Base-by-base conservation (phyloP, 805 yeast genomes). In the Candida coleopterorum region DNA sequence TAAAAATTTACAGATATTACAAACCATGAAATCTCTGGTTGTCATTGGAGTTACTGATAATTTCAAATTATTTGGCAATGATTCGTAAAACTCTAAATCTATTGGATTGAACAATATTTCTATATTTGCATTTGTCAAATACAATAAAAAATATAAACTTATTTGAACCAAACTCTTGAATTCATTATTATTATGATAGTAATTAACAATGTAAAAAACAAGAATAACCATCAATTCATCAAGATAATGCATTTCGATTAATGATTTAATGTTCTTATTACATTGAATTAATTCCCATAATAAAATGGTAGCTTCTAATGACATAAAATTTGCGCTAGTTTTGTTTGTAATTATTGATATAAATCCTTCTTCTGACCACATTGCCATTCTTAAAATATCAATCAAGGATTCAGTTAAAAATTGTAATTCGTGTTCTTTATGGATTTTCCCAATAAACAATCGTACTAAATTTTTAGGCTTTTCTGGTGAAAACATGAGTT, bases 271-370 rank as follows among this genome's bases (percentile, higher is more conserved):
- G 33, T 57, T 58, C 40, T 66, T 67, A 58, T 90, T 90, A 47
- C 87, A 79, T 51, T 85, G 90, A 23, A 76, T 59, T 29, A 87
- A 59, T 48, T 85, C 95, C 85, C 95, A 85, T 11, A 84, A 46
- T 7, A 89, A 52, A 52, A 82, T 69, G 5, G 77, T 56, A n/a
- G 74, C 52, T 49, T 82, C 89, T 3, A 68, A 60, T 2, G 77
- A 55, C 81, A 88, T 68, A 9, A 18, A 9, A 4, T 64, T 46
- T 31, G 60, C 53, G 42, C 44, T 38, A 43, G 31, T 34, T 48
- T 40, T 25, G 22, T 10, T 30, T 23, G 32, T 24, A 4, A 23
- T 23, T 12, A 36, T 28, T 14, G 40, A 27, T 11, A 45, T 44
- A 12, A 39, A 37, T 4, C 34, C 34, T 20, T 53, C 54, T 6